Evolutionary conservation across 2,329 filamentous ascomycete species (phyloP).

Genomic region (Trichoderma arundinaceum): DNA sequence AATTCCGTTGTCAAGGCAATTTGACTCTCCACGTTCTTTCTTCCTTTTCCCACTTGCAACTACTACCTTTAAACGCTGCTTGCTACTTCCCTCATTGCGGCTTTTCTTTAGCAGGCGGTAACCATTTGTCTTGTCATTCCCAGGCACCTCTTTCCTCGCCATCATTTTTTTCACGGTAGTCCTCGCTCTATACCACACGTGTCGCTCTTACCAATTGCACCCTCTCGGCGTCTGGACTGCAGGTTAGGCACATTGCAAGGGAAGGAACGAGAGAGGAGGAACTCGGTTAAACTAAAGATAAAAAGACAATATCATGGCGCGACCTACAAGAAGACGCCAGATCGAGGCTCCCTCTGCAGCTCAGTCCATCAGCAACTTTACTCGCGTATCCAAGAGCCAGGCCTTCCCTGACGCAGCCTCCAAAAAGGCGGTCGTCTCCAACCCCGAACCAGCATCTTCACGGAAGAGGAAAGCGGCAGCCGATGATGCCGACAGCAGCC

Average conservation of each 20-base stretch:
- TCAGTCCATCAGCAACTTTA: constrained; percentile 51
- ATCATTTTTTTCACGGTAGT: not conserved
- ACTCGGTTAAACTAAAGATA: not conserved
- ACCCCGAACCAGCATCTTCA: constrained; percentile 39
- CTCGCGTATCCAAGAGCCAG: constrained; percentile 54
- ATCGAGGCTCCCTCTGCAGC: constrained; percentile 31
- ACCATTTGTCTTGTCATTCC: not conserved
- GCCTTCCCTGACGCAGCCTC: constrained; percentile 37
- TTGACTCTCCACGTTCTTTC: not conserved
- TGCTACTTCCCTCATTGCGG: not conserved
- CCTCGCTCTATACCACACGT: not conserved
- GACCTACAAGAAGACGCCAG: constrained; percentile 33
- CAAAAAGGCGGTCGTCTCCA: constrained; percentile 44
- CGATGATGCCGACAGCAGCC: constrained; percentile 38
- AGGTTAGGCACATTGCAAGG: constrained; percentile 22
- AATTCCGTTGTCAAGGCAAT: constrained; percentile 32
- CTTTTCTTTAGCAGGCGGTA: no score
- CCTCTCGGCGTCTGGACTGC: not conserved
- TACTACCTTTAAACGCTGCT: not conserved
- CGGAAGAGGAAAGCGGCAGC: constrained; percentile 49
- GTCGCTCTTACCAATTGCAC: constrained; percentile 1
- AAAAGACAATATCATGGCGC: constrained; percentile 30
- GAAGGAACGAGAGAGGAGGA: not conserved
- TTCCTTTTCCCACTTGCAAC: not conserved
- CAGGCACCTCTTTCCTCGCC: not conserved